Evolutionary conservation across 306 rosid genomes (phyloP), one percentile per base, ranked within the genome.

Genomic region (Vigna radiata): DNA sequence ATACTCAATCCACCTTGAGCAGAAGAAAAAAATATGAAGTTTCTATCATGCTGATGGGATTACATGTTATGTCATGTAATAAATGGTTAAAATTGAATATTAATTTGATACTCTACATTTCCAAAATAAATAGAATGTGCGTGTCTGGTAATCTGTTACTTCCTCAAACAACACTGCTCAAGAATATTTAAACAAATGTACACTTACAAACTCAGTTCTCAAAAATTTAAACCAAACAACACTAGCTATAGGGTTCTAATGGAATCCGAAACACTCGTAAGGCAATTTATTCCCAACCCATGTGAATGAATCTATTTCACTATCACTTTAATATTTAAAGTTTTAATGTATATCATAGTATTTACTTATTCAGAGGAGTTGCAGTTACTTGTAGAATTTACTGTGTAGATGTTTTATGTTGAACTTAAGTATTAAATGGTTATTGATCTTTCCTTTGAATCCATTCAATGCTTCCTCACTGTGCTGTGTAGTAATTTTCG

Each of bases 371-470:
- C 70, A 2, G 52, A 46, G 65, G 54, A 77, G 23, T 25, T n/a
- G n/a, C 46, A 13, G 11, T 55, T 31, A 61, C 60, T 64, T 55
- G 25, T 29, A 68, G 33, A 31, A 17, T 27, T 37, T 50, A n/a
- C 48, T 50, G 43, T 43, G 61, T 18, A 8, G 68, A 46, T 71
- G 48, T 50, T 37, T 55, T 43, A 31, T 18, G 74, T 56, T 18
- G 1, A 8, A 46, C 36, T 10, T 21, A 18, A 29, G 29, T 53
- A 14, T 64, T 62, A 50, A 62, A 36, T 68, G 48, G 61, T 19
- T 77, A 18, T 7, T 62, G 39, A 68, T 77, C 72, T 29, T 46
- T n/a, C 65, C 46, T 54, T 77, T 64, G 77, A 75, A 74, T 49
- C 18, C 48, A 39, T 41, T 56, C 52, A 75, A 23, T 8, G 73